Evolutionary conservation across 768 basidiomycete species (phyloP).

Genomic region (Lactarius hatsudake): DNA sequence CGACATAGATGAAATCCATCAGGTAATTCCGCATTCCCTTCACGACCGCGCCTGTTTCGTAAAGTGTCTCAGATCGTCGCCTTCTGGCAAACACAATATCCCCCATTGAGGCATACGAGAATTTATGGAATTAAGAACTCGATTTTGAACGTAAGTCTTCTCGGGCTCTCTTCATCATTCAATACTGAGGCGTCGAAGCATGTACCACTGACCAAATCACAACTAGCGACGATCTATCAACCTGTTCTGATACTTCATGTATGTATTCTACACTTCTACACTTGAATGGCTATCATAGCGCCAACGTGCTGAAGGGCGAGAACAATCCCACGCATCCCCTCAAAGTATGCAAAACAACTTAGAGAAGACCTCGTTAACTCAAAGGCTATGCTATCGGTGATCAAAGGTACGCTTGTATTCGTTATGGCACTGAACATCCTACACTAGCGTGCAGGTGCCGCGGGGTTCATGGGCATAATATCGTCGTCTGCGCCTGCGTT

Average conservation of each 20-base stretch:
- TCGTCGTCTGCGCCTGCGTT: slow-evolving; percentile 57
- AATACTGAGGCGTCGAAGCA: slow-evolving; percentile 42
- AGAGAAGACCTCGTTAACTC: slow-evolving; percentile 4
- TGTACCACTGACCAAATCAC: slow-evolving; percentile 46
- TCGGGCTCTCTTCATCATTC: background rate
- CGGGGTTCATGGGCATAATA: slow-evolving; percentile 52
- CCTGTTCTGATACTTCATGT: slow-evolving; percentile 21
- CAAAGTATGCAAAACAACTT: slow-evolving; percentile 15
- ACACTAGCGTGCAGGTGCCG: slow-evolving; percentile 44
- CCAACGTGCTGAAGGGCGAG: slow-evolving; percentile 5
- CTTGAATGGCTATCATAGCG: background rate
- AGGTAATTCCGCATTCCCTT: slow-evolving; percentile 2
- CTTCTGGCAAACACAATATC: slow-evolving; percentile 57
- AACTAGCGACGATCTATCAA: slow-evolving; percentile 33
- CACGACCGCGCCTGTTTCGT: background rate
- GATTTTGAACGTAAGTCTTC: slow-evolving; percentile 53
- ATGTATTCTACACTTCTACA: background rate
- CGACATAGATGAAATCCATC: background rate
- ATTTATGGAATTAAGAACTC: slow-evolving; percentile 53
- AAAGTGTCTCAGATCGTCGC: slow-evolving; percentile 49
- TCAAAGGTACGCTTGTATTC: slow-evolving; percentile 6
- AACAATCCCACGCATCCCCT: slow-evolving; percentile 12
- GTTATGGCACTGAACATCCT: background rate
- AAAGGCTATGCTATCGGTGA: slow-evolving; percentile 5
- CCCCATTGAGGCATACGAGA: slow-evolving; percentile 53